Conservation (phyloP, 192 early-diverging fungal species). For the Backusella circina region DNA sequence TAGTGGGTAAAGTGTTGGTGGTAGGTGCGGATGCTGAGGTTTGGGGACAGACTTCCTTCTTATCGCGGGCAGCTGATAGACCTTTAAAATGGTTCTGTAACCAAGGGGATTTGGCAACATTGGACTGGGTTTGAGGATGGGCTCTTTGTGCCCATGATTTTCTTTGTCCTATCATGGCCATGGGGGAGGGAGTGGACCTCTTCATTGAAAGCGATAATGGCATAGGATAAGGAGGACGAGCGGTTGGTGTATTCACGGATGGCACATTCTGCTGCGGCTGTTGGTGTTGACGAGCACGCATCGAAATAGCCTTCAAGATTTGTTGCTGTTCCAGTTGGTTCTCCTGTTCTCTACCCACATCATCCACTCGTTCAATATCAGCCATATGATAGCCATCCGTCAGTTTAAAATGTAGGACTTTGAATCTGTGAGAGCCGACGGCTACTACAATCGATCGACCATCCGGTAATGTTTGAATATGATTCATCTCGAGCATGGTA, state of each 20-base stretch:
- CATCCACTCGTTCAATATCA: constrained; percentile 43
- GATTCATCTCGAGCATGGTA: constrained; percentile 46
- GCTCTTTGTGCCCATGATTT: constrained; percentile 16
- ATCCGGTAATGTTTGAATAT: constrained; percentile 40
- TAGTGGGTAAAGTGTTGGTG: neutral
- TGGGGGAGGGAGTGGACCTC: neutral
- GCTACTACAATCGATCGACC: constrained; percentile 52
- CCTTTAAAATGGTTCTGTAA: constrained; percentile 13
- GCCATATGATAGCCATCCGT: constrained; percentile 50
- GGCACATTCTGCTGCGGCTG: neutral
- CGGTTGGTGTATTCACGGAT: neutral
- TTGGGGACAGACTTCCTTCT: neutral
- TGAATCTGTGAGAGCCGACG: constrained; percentile 45
- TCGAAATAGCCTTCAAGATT: neutral
- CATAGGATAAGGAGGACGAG: neutral
- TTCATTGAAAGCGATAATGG: neutral
- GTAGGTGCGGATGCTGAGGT: neutral
- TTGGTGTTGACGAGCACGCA: constrained; percentile 9
- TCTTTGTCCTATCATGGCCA: neutral
- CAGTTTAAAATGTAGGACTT: constrained; percentile 30
- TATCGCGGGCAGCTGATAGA: neutral
- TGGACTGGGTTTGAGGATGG: constrained; percentile 15
- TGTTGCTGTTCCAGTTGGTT: neutral
- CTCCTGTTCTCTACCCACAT: constrained; percentile 34
- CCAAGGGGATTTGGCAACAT: neutral